These are phyloP conservation scores for Solanum chiquidenum DNA, from an alignment of 257 asterid species.

Conservation along the genomic window DNA sequence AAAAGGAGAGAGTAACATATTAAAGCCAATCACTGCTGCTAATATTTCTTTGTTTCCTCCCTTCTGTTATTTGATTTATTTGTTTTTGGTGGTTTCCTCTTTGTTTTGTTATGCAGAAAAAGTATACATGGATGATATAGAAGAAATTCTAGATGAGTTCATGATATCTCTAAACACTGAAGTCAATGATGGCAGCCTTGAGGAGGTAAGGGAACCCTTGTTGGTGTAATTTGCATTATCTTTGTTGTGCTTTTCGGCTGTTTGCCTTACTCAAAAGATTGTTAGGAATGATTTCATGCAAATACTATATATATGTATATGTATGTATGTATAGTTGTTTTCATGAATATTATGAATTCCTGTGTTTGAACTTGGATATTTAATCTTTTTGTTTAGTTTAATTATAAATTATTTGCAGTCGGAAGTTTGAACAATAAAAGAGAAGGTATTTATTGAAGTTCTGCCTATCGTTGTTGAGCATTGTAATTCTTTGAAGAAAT, in stretches of 20 bases:
- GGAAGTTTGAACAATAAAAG: not conserved
- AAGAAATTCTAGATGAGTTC: conserved; percentile 54
- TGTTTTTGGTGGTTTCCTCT: not conserved
- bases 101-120: conserved; percentile 16
- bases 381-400: not conserved
- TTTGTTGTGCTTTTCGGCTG: not conserved
- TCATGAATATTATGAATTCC: not conserved
- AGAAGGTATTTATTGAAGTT: not conserved
- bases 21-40: not conserved
- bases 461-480: not conserved
- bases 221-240: not conserved
- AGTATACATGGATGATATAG: conserved; percentile 59
- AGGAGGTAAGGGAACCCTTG: conserved; percentile 37
- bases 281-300: not conserved
- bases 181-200: conserved; percentile 61
- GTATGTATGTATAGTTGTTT: not conserved
- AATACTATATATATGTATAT: too few species aligned
- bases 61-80: not conserved
- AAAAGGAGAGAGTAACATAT: not conserved
- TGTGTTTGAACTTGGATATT: not conserved
- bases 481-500: not conserved
- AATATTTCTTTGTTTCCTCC: not conserved
- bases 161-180: conserved; percentile 47
- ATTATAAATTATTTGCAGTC: not conserved
- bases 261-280: not conserved